Evolutionary conservation across 495 filamentous ascomycete genomes (phyloP).

Genomic region (Podospora pseudopauciseta): DNA sequence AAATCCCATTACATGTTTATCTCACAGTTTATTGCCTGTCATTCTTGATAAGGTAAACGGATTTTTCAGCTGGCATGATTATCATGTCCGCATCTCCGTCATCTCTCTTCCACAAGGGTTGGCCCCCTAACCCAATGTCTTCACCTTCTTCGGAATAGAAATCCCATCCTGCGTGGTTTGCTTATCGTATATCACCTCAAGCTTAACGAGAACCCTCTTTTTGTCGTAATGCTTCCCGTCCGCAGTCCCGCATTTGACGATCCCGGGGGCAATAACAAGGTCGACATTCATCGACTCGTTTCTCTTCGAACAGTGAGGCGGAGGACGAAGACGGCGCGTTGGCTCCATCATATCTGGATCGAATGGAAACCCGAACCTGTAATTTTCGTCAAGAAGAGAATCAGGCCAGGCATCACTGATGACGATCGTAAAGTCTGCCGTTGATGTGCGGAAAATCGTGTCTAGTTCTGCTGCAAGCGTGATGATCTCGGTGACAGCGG

Average conservation of each 20-base stretch:
- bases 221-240: slow-evolving; percentile 14
- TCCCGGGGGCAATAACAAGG: slow-evolving; percentile 10
- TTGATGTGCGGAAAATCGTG: background rate
- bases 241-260: slow-evolving; percentile 17
- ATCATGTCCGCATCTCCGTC: too few species aligned
- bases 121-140: too few species aligned
- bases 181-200: slow-evolving; percentile 5
- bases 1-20: too few species aligned
- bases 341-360: slow-evolving; percentile 7
- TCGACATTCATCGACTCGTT: slow-evolving; percentile 14
- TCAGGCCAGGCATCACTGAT: background rate
- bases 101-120: too few species aligned
- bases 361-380: background rate
- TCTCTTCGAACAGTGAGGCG: background rate
- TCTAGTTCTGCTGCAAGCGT: background rate
- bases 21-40: too few species aligned
- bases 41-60: too few species aligned
- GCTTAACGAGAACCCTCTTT: slow-evolving; percentile 16
- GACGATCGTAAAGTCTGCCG: background rate
- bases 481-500: too few species aligned
- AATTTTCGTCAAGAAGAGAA: too few species aligned
- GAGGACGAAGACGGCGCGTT: slow-evolving; percentile 13
- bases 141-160: too few species aligned
- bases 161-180: background rate
- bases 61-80: too few species aligned